Conservation (phyloP, 1,284 basidiomycete genomes). For the Pseudozyma thailandica region DNA sequence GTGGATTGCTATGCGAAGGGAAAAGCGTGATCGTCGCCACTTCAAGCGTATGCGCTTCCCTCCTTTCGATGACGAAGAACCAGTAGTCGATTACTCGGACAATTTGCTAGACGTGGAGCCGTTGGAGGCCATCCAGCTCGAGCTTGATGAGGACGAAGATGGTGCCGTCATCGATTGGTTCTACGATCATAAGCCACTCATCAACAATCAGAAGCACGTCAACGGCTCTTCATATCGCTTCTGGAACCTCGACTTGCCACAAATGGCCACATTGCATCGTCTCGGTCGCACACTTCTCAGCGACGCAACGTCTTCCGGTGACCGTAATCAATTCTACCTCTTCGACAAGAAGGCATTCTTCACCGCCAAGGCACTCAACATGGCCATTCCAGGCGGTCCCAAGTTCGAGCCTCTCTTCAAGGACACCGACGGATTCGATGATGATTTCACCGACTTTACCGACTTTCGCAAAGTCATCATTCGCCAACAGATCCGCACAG, state of each 20-base stretch:
- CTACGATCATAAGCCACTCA: conserved; percentile 94
- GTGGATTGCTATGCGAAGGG: conserved; percentile 99
- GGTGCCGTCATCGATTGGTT: conserved; percentile 97
- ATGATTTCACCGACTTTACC: conserved; percentile 99
- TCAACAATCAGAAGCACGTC: conserved; percentile 80
- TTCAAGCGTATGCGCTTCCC: conserved; percentile 99
- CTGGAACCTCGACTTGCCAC: conserved; percentile 89
- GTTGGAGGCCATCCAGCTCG: conserved; percentile 95
- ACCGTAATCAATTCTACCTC: conserved; percentile 80
- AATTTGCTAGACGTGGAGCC: conserved; percentile 98
- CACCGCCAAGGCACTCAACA: conserved; percentile 92
- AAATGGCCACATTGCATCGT: conserved; percentile 97
- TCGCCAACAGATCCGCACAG: conserved; percentile 96
- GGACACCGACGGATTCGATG: conserved; percentile 96
- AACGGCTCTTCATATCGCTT: conserved; percentile 94
- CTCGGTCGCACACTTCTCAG: conserved; percentile 91
- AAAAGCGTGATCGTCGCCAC: conserved; percentile 97
- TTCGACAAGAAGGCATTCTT: conserved; percentile 99
- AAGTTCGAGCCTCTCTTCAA: conserved; percentile 79
- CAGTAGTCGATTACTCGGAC: conserved; percentile 74
- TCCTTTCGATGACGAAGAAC: conserved; percentile 98
- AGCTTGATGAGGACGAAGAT: conserved; percentile 94
- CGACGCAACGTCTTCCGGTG: conserved; percentile 84
- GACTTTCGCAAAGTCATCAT: conserved; percentile 99
- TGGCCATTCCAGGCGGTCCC: conserved; percentile 97